Percentiles rank a stretch among this genome's conserved stretches.
Conservation (phyloP, 2,329 filamentous ascomycete genomes). For the Pseudogymnoascus sp. region DNA sequence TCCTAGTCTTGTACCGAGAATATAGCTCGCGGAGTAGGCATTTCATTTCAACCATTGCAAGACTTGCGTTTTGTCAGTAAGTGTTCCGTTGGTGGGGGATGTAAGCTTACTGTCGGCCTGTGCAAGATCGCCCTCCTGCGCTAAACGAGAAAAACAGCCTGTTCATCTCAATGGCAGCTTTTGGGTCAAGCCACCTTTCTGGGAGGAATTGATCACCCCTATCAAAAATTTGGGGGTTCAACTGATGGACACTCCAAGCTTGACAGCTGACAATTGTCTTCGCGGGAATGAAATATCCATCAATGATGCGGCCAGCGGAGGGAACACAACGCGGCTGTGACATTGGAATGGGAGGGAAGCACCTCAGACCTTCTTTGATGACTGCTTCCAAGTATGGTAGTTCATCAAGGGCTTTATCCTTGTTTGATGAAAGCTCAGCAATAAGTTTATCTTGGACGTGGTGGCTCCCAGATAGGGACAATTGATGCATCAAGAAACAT, state of each 20-base stretch:
- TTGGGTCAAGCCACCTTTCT: slow-evolving; percentile 70
- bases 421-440: slow-evolving; percentile 40
- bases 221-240: slow-evolving; percentile 61
- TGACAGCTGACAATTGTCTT: slow-evolving; percentile 52
- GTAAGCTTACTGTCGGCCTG: slow-evolving; percentile 55
- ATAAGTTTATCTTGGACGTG: slow-evolving; percentile 44
- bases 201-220: slow-evolving; percentile 71
- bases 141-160: slow-evolving; percentile 58
- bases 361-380: slow-evolving; percentile 52
- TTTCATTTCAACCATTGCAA: slow-evolving; percentile 63
- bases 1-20: slow-evolving; percentile 43
- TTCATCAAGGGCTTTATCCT: slow-evolving; percentile 36
- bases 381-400: slow-evolving; percentile 55
- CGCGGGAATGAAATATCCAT: slow-evolving; percentile 45
- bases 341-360: slow-evolving; percentile 59
- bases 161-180: slow-evolving; percentile 64
- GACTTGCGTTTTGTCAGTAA: slow-evolving; percentile 28
- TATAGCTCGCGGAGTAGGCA: slow-evolving; percentile 55
- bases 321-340: slow-evolving; percentile 55
- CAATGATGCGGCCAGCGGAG: slow-evolving; percentile 43
- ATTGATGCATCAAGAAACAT: slow-evolving; percentile 63
- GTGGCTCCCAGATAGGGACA: slow-evolving; percentile 51
- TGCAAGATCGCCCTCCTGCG: slow-evolving; percentile 55
- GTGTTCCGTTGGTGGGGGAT: background rate
- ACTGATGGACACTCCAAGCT: slow-evolving; percentile 50